phyloP scores from a whole-genome alignment of 2,329 filamentous ascomycete species.

The Claviceps arundinis region DNA sequence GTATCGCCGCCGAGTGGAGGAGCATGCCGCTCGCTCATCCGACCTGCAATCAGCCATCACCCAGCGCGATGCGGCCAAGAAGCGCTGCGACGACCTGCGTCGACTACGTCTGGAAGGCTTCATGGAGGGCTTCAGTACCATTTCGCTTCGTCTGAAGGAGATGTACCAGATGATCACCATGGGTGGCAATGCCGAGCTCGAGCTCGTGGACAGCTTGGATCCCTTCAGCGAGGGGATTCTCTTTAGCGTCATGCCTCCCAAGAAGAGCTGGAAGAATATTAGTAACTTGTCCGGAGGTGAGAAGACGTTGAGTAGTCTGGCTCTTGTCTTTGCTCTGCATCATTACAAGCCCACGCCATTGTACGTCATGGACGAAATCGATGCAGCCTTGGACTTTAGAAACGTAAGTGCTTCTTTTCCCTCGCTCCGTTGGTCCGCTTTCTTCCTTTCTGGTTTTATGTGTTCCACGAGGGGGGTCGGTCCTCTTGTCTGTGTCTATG shows the following conservation, averaged over 20 bases:
- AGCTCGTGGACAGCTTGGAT: conserved; percentile 90
- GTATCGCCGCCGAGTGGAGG: conserved; percentile 74
- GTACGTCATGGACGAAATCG: conserved; percentile 99
- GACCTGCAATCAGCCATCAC: conserved; percentile 70
- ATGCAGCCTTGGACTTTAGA: conserved; percentile 91
- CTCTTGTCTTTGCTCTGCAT: conserved; percentile 93
- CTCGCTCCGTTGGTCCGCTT: no score
- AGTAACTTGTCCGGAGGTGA: conserved; percentile 90
- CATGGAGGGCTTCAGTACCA: conserved; percentile 93
- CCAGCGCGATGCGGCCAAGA: conserved; percentile 76
- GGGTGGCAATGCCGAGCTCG: conserved; percentile 94
- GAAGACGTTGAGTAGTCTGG: conserved; percentile 88
- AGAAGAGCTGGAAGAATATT: conserved; percentile 99
- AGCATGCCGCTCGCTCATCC: conserved; percentile 67
- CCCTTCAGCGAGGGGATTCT: conserved; percentile 94
- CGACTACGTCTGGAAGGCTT: conserved; percentile 86
- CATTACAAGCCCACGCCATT: conserved; percentile 96
- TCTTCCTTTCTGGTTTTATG: background rate
- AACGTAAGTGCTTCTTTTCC: conserved; percentile 53
- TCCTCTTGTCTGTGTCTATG: no score
- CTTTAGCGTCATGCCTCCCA: conserved; percentile 97
- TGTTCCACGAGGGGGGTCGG: no score
- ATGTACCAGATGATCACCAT: conserved; percentile 99
- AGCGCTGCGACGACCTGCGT: conserved; percentile 81
- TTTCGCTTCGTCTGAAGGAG: conserved; percentile 89